A percentile compares a stretch with the other conserved stretches of the same genome.
Conservation (phyloP, 2,329 filamentous ascomycete species). For the Microascus cirrosus region DNA sequence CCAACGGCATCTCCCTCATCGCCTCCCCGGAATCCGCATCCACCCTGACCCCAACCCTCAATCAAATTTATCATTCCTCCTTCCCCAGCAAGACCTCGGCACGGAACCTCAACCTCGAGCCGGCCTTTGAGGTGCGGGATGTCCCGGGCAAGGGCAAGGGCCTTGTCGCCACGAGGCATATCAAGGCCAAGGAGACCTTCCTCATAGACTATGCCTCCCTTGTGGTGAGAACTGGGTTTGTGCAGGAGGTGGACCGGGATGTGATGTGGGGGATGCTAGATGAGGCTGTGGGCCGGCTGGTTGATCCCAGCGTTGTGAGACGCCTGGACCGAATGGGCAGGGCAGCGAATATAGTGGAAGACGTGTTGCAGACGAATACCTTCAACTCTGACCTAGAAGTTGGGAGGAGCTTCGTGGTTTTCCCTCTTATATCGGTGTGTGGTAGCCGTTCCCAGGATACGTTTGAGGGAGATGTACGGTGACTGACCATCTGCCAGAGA, state of each 20-base stretch:
- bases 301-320: not conserved
- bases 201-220: constrained; percentile 1
- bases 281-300: constrained; percentile 1
- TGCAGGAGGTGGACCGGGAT: not conserved
- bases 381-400: not conserved
- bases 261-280: not conserved
- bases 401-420: not conserved
- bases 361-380: constrained; percentile 3
- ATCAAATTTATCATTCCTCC: not conserved
- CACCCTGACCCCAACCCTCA: not conserved
- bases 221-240: not conserved
- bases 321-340: not conserved
- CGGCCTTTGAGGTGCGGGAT: not conserved
- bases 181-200: constrained; percentile 3
- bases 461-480: not conserved
- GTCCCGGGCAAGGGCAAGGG: constrained; percentile 5
- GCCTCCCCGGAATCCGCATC: constrained; percentile 39
- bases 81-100: not conserved
- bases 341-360: not conserved
- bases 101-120: not conserved
- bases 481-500: not conserved
- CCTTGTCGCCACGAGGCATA: constrained; percentile 3
- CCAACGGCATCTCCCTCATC: constrained; percentile 33
- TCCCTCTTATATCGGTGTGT: constrained; percentile 2
- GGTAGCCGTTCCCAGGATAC: not conserved